Evolutionary conservation across 108 stramenopile genomes (phyloP).

Genomic region (Fragilaria radians): DNA sequence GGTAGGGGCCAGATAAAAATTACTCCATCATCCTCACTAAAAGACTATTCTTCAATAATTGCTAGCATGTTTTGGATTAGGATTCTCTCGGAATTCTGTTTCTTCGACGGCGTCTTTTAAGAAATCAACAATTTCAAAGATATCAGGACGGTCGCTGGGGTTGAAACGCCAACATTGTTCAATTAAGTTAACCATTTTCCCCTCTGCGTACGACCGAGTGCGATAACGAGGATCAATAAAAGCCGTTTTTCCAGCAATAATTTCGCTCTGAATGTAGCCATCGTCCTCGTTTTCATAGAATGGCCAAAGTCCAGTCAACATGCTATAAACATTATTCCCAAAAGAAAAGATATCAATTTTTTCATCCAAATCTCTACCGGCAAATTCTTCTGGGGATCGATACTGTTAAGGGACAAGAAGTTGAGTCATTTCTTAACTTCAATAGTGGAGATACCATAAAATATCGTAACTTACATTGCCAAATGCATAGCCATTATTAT

Average conservation of each 20-base stretch:
- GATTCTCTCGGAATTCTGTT: too few relatives aligned
- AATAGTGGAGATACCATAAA: background rate
- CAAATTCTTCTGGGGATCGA: constrained; percentile 35
- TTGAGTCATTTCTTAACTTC: background rate
- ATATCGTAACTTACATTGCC: constrained; percentile 23
- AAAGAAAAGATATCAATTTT: constrained; percentile 42
- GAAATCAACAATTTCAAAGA: constrained; percentile 51
- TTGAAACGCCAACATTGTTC: constrained; percentile 60
- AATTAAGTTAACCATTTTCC: constrained; percentile 63
- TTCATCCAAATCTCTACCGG: constrained; percentile 21
- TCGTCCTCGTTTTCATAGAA: constrained; percentile 64
- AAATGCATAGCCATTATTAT: constrained; percentile 49
- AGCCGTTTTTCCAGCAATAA: constrained; percentile 39
- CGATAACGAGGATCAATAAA: constrained; percentile 59
- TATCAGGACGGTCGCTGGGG: constrained; percentile 55
- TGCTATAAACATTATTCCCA: constrained; percentile 35
- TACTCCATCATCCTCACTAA: too few relatives aligned
- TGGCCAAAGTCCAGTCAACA: constrained; percentile 51
- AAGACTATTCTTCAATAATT: too few relatives aligned
- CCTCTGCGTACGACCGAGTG: constrained; percentile 46
- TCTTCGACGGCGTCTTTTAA: constrained; percentile 37
- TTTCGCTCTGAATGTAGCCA: constrained; percentile 33
- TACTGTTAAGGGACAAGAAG: constrained; percentile 6
- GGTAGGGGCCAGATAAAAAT: too few relatives aligned
- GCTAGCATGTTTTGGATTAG: too few relatives aligned